Base-by-base conservation (phyloP, 495 filamentous ascomycete species). In the Aspergillus wentii region DNA sequence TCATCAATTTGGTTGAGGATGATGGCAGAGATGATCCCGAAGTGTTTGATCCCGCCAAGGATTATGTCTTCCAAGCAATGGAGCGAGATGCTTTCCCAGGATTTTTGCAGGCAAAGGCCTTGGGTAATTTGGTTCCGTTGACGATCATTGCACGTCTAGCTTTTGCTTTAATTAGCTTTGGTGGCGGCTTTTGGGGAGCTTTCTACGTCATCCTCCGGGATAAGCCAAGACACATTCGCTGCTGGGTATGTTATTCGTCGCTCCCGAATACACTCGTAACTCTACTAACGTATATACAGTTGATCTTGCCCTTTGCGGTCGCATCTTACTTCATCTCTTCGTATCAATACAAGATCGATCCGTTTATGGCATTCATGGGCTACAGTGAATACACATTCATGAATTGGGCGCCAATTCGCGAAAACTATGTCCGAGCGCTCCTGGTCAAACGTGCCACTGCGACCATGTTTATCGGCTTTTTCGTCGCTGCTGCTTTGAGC, bases 51-150 rank as follows among this genome's bases (percentile, higher is more conserved):
- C 81, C 84, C 2, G 92, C 92, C 17, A 97, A 97, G 62, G 94
- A 99, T 66, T 99, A 97, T 57, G 91, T 95, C 31, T 99, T 96
- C 62, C 94, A 97, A 56, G 92, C 92, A 3, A 99, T 99, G 94
- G 92, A 99, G 62, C 81, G 94, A 28, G 92, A 97, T 64, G 92
- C 92, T 10, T 98, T 95, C 62, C 92, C 92, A 3, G 90, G 90
- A 16, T 98, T 98, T 71, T 76, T 98, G 45, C 80, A 88, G 49
- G 82, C 85, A 52, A 96, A 96, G 67, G 92, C 90, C 5, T 74
- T 98, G 10, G 94, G 94, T 27, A 98, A 98, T 53, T 69, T 98
- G 1, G 86, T 97, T 15, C 92, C 90, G 4, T 74, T 90, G 14
- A 92, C 86, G 19, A 77, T 88, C 30, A 80, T 95, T 54, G 67